Evolutionary conservation across 345 rosid genomes (phyloP).

Genomic region (Pistacia vera): DNA sequence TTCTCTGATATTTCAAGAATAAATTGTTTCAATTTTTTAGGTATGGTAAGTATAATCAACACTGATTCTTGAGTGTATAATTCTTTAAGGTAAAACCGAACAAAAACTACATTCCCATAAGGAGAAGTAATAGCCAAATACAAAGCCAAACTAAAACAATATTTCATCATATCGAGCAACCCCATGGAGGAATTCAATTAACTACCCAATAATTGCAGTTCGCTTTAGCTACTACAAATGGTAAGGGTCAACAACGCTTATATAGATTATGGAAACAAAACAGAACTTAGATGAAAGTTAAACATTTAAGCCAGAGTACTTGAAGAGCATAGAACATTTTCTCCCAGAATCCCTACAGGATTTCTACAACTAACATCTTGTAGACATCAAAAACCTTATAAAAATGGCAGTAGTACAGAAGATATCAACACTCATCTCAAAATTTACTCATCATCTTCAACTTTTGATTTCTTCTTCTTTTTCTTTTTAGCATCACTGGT

Average conservation of each 20-base stretch:
- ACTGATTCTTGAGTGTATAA: too few relatives aligned
- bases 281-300: neutral
- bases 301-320: neutral
- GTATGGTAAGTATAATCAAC: too few relatives aligned
- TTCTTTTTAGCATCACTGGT: constrained; percentile 41
- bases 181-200: too few relatives aligned
- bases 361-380: constrained; percentile 10
- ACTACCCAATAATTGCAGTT: neutral
- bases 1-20: too few relatives aligned
- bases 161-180: neutral
- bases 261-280: neutral
- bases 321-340: neutral
- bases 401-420: constrained; percentile 1
- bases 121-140: too few relatives aligned
- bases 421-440: neutral
- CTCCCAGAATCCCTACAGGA: neutral
- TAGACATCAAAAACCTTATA: neutral
- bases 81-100: too few relatives aligned
- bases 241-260: neutral
- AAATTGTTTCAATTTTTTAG: too few relatives aligned
- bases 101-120: too few relatives aligned
- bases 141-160: too few relatives aligned
- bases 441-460: constrained; percentile 39
- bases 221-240: neutral
- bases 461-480: constrained; percentile 44